phyloP scores from a whole-genome alignment of 345 rosid species.

The Tarenaya hassleriana region DNA sequence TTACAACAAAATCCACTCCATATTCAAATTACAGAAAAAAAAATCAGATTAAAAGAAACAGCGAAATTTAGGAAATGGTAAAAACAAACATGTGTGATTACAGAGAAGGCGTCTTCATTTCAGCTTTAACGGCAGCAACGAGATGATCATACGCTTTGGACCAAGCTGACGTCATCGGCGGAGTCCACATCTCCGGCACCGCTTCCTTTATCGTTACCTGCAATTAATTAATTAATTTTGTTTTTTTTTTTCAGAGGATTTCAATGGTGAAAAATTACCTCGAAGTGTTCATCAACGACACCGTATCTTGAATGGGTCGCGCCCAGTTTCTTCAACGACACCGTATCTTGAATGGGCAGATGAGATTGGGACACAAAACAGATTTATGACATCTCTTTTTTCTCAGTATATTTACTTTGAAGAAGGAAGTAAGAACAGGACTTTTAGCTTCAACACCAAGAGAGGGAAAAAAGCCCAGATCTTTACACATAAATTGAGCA shows the following conservation, averaged over 20 bases:
- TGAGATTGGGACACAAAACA: too few species aligned
- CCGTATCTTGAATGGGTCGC: constrained; percentile 58
- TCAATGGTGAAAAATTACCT: constrained; percentile 28
- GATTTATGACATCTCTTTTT: not conserved
- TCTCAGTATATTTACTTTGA: too few species aligned
- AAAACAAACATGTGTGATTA: too few species aligned
- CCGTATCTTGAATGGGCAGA: too few species aligned
- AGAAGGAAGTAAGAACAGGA: too few species aligned
- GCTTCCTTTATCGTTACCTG: constrained; percentile 71
- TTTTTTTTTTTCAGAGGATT: not conserved
- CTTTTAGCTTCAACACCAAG: too few species aligned
- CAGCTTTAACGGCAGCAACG: constrained; percentile 55
- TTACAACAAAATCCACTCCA: too few species aligned
- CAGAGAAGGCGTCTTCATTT: constrained; percentile 51
- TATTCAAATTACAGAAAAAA: too few species aligned
- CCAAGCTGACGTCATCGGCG: constrained; percentile 78
- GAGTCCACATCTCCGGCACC: constrained; percentile 78
- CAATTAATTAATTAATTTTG: constrained; percentile 65
- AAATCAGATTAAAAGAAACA: too few species aligned
- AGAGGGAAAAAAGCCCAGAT: constrained; percentile 18
- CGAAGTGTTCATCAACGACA: constrained; percentile 65
- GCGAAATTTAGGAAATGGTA: too few species aligned
- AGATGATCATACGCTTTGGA: constrained; percentile 70
- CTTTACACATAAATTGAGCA: constrained; percentile 19
- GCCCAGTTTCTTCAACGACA: constrained; percentile 61